phyloP scores from a whole-genome alignment of 2,329 filamentous ascomycete species.

The Lachnellula cervina region DNA sequence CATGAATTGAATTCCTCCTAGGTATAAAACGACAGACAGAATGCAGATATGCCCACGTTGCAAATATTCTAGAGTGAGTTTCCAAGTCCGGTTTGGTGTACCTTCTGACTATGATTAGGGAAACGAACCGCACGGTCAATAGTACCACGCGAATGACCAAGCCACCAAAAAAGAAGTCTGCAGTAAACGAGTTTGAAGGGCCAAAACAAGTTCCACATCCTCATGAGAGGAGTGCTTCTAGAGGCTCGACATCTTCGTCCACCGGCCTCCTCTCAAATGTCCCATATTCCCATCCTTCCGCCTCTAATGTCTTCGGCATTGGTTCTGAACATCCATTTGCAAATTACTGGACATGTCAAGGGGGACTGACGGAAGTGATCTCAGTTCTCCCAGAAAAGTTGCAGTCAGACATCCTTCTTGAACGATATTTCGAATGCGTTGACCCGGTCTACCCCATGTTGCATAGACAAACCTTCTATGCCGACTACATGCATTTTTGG shows the following conservation, averaged over 20 bases:
- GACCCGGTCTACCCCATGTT: constrained; percentile 81
- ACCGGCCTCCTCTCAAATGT: constrained; percentile 65
- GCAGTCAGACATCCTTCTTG: constrained; percentile 66
- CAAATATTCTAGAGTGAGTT: constrained; percentile 69
- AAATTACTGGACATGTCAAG: constrained; percentile 80
- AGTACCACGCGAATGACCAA: constrained; percentile 54
- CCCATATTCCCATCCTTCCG: constrained; percentile 64
- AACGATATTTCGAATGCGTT: constrained; percentile 63
- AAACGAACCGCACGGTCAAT: constrained; percentile 50
- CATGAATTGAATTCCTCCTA: constrained; percentile 29
- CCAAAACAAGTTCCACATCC: constrained; percentile 21
- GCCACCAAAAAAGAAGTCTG: constrained; percentile 49
- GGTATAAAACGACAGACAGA: constrained; percentile 72
- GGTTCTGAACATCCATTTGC: constrained; percentile 74
- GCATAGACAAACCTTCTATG: constrained; percentile 68
- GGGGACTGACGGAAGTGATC: constrained; percentile 70
- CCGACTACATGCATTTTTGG: constrained; percentile 78
- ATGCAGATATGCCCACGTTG: constrained; percentile 71
- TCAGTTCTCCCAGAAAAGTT: constrained; percentile 70
- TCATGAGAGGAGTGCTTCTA: constrained; percentile 21
- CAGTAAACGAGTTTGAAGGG: constrained; percentile 18
- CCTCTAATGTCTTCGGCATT: constrained; percentile 76
- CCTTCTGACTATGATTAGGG: constrained; percentile 36
- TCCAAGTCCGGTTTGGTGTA: not conserved
- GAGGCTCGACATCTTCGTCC: constrained; percentile 35